These are phyloP conservation scores for Choiromyces venosus DNA, from an alignment of 495 filamentous ascomycete species.

Conservation along the genomic window DNA sequence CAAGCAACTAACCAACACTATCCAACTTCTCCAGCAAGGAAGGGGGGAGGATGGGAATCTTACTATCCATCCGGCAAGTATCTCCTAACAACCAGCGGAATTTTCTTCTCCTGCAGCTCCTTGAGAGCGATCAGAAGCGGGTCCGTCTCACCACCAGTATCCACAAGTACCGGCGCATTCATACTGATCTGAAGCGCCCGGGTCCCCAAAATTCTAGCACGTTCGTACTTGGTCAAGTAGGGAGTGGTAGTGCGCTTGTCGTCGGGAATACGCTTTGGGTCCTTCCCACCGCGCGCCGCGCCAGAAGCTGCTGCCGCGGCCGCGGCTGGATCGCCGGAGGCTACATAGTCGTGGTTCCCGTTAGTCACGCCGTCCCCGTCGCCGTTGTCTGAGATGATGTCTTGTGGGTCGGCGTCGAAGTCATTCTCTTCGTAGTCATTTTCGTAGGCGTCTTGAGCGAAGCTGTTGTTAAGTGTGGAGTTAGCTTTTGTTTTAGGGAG, in stretches of 20 bases:
- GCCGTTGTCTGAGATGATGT: conserved; percentile 47
- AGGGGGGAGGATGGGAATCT: conserved; percentile 43
- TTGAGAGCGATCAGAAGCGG: conserved; percentile 95
- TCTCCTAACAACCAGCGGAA: conserved; percentile 85
- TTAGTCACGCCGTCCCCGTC: conserved; percentile 48
- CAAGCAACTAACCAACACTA: conserved; percentile 7
- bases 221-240: conserved; percentile 99
- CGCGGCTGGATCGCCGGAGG: conserved; percentile 69
- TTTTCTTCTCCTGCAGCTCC: conserved; percentile 96
- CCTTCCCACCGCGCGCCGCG: conserved; percentile 53
- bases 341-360: conserved; percentile 57
- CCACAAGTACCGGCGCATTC: conserved; percentile 95
- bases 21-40: not conserved
- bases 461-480: conserved; percentile 23
- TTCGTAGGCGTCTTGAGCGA: conserved; percentile 44
- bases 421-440: conserved; percentile 65
- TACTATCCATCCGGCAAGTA: conserved; percentile 97
- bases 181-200: conserved; percentile 95
- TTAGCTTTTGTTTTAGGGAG: not conserved
- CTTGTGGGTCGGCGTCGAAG: conserved; percentile 53
- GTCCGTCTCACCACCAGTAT: conserved; percentile 95
- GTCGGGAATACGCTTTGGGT: conserved; percentile 84
- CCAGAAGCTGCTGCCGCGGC: conserved; percentile 51
- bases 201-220: conserved; percentile 85
- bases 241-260: conserved; percentile 88